Conservation (phyloP, 2,329 filamentous ascomycete species). For the Elsinoe ampelina region DNA sequence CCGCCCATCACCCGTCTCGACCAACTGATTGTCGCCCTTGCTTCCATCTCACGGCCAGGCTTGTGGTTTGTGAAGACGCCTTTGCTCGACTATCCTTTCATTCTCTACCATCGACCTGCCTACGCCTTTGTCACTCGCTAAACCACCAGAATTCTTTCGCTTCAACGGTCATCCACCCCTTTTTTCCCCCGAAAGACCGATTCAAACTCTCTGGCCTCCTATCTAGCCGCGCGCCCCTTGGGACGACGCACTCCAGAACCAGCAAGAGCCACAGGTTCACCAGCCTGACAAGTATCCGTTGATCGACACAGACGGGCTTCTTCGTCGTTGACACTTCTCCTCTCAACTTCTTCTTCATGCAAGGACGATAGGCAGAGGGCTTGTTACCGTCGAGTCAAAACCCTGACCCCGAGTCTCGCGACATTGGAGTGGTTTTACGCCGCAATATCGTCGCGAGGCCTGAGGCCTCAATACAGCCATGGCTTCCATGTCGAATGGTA, state of each 20-base stretch:
- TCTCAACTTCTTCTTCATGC: background rate
- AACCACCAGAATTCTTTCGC: background rate
- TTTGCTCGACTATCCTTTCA: background rate
- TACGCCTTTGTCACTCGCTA: slow-evolving; percentile 11
- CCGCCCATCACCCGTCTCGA: slow-evolving; percentile 4
- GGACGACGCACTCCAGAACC: slow-evolving; percentile 2
- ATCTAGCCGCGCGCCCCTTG: background rate
- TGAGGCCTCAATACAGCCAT: slow-evolving; percentile 10
- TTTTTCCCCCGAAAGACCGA: slow-evolving; percentile 4
- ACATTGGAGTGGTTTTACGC: background rate
- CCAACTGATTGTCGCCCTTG: slow-evolving; percentile 3
- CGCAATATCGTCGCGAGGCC: slow-evolving; percentile 2
- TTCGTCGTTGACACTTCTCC: background rate
- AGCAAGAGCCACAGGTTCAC: slow-evolving; percentile 12
- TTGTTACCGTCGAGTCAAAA: background rate
- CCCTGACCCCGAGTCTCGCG: slow-evolving; percentile 8
- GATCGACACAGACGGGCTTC: slow-evolving; percentile 10
- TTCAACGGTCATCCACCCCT: slow-evolving; percentile 12
- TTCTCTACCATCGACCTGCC: background rate
- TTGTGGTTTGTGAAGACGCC: background rate
- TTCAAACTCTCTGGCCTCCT: slow-evolving; percentile 11
- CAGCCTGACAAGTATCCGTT: slow-evolving; percentile 15
- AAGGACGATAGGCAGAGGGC: background rate
- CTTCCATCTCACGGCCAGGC: background rate
- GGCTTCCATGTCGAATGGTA: slow-evolving; percentile 4